These are phyloP conservation scores for Fusarium praegraminearum DNA, from an alignment of 2,329 filamentous ascomycete genomes.

Conservation along the genomic window DNA sequence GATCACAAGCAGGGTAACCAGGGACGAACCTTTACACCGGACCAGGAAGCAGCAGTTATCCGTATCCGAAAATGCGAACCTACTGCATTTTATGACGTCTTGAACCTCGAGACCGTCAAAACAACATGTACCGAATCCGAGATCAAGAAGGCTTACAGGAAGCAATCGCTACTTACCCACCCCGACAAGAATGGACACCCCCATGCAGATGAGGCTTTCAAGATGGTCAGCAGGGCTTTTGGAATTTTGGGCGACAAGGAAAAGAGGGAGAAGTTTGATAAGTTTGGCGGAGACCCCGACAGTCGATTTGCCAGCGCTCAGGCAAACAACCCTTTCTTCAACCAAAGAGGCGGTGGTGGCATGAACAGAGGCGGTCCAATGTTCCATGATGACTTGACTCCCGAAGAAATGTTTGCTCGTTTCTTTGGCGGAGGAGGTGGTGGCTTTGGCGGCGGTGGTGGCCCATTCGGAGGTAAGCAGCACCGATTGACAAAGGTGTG, in stretches of 20 bases:
- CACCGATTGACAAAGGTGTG: background rate
- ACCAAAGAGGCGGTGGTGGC: slow-evolving; percentile 55
- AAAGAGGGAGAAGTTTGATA: slow-evolving; percentile 85
- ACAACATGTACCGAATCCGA: slow-evolving; percentile 80
- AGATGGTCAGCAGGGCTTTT: slow-evolving; percentile 95
- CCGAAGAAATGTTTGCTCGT: slow-evolving; percentile 95
- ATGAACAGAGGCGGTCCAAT: slow-evolving; percentile 68
- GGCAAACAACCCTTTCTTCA: slow-evolving; percentile 73
- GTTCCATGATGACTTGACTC: slow-evolving; percentile 93
- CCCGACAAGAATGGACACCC: slow-evolving; percentile 99
- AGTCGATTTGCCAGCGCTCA: slow-evolving; percentile 79
- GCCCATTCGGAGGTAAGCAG: slow-evolving; percentile 59
- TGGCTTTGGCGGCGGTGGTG: slow-evolving; percentile 69
- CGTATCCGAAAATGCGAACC: slow-evolving; percentile 85
- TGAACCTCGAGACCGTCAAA: slow-evolving; percentile 75
- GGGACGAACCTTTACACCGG: slow-evolving; percentile 82
- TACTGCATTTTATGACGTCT: slow-evolving; percentile 96
- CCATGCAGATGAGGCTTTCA: slow-evolving; percentile 96
- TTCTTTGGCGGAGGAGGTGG: slow-evolving; percentile 83
- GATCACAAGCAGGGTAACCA: slow-evolving; percentile 82
- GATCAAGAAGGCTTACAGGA: slow-evolving; percentile 98
- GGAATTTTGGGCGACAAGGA: slow-evolving; percentile 93
- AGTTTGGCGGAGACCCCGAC: slow-evolving; percentile 92
- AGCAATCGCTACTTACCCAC: slow-evolving; percentile 92
- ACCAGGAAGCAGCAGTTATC: slow-evolving; percentile 92